phyloP scores from a whole-genome alignment of 1,139 yeast species.

The Geotrichum restrictum region DNA sequence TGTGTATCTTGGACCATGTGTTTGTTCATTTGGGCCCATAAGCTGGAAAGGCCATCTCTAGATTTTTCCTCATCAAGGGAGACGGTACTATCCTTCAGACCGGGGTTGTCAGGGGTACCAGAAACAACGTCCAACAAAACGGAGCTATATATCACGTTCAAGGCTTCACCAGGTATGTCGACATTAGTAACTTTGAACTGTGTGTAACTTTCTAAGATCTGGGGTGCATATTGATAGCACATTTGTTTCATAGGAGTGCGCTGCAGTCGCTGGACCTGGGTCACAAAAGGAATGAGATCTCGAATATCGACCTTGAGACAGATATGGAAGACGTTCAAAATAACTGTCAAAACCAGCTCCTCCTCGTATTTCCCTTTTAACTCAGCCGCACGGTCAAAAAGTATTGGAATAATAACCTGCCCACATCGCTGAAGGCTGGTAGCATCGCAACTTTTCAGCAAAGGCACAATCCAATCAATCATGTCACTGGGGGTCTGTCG shows the following conservation, averaged over 20 bases:
- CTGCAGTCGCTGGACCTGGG: conserved; percentile 19
- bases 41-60: conserved; percentile 18
- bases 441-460: conserved; percentile 20
- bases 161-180: conserved; percentile 14
- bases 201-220: conserved; percentile 17
- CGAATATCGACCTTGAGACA: conserved; percentile 17
- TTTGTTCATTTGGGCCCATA: conserved; percentile 23
- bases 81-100: conserved; percentile 14
- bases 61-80: conserved; percentile 24
- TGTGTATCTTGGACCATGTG: conserved; percentile 18
- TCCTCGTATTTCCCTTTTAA: conserved; percentile 13
- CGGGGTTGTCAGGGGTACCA: conserved; percentile 24
- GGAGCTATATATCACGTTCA: conserved; percentile 17
- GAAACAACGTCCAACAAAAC: conserved; percentile 24
- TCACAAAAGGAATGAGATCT: conserved; percentile 18
- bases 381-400: conserved; percentile 3
- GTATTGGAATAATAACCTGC: conserved; percentile 14
- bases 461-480: conserved; percentile 20
- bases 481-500: conserved; percentile 16
- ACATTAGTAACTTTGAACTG: conserved; percentile 18
- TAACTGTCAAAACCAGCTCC: conserved; percentile 12
- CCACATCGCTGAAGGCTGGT: conserved; percentile 19
- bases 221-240: conserved; percentile 15
- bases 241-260: conserved; percentile 18
- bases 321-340: conserved; percentile 14